Evolutionary conservation across 352 stramenopile genomes (phyloP), one percentile per base, ranked within the genome.

Genomic region (Pythium brassicae): DNA sequence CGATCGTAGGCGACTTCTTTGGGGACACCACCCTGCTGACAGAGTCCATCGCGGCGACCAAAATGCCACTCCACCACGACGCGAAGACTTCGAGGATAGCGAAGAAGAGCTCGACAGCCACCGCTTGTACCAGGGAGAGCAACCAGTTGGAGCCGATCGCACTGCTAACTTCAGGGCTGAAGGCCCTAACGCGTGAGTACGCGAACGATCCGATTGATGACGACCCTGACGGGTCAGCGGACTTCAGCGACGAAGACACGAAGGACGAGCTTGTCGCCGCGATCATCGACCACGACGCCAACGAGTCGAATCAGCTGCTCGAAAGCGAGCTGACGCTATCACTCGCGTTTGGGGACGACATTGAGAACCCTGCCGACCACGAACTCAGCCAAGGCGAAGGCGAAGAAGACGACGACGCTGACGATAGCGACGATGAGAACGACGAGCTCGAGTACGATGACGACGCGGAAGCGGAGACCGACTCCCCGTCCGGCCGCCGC

Each of bases 1-100:
- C 68, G 2, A 61, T 83, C 32, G 61, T 83, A 2, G 58, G 66
- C 17, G 61, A 74, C 11, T 83, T 83, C 26, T 55, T 83, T 27
- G 75, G 67, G 0, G 39, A 53, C 35, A 44, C 7, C 37, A 26
- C 40, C 14, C n/a, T 27, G 2, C 20, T n/a, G 5, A 5, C n/a
- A 5, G 26, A 27, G 29, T 29, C 48, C 19, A 22, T 17, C 2
- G 15, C 37, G 11, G 15, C 9, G 14, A 42, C 19, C 6, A 22
- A 44, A 7, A 15, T 44, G 17, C 10, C 37, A 8, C 17, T 44
- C 5, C 1, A 2, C 2, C 37, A 8, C 6, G 19, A 47, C 20
- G n/a, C 42, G 11, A 47, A 47, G 10, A 14, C 12, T 0, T 34
- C 32, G 12, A 14, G 3, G 10, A 2, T 22, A 4, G 26, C 2